Base-by-base conservation (phyloP, 345 rosid genomes). In the Mallotus nudiflorus region DNA sequence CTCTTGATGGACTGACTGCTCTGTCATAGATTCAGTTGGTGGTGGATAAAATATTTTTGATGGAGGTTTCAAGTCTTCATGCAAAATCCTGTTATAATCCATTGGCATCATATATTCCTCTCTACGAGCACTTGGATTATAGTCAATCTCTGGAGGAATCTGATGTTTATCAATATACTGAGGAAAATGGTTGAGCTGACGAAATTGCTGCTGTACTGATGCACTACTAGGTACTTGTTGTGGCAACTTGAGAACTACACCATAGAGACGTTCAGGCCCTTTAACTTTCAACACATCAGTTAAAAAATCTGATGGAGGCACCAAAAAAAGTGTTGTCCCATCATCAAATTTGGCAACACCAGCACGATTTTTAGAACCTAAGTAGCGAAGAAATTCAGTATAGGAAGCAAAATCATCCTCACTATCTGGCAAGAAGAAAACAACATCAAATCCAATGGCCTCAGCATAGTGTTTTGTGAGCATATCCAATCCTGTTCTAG, bases 401-500 rank as follows among this genome's bases (percentile, higher is more conserved):
- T 92, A 95, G 40, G 99, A 89, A 24, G 90, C 96, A 70, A 95
- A 95, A 80, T 95, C 97, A 19, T 92, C 91, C 85, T 92, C 97
- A 19, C 97, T 85, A 68, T 95, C 97, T 1, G 99, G 99, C 82
- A 92, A 82, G 86, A 95, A 95, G 87, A 78, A 92, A 70, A 92
- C 91, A 45, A 90, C 82, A 50, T 92, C 98, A 69, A 90, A 89
- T 53, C 93, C 92, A 69, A 83, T 74, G 35, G 97, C 90, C 80
- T 90, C 96, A 4, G 82, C 78, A 73, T 85, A 88, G 75, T 92
- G 98, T 77, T 88, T 88, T 31, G 96, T 76, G 8, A 95, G 97
- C 89, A 89, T 85, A 83, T 95, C 99, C 86, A 95, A 73, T 73
- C 99, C 97, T 22, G 99, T 95, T 81, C 97, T 85, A 71, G 99